Conservation (phyloP, 768 basidiomycete genomes). For the Suillus bovinus region DNA sequence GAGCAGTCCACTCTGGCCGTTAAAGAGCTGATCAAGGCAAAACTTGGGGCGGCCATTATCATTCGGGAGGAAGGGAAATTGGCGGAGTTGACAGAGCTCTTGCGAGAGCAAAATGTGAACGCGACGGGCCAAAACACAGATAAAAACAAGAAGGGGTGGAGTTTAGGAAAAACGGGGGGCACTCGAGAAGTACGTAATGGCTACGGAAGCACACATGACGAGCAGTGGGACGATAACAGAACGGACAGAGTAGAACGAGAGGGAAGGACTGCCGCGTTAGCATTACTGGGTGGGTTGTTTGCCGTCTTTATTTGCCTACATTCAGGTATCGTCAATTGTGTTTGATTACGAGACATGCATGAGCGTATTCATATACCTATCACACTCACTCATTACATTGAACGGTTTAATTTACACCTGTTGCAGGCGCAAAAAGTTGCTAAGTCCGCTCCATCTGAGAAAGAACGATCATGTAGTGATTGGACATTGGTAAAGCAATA, state of each 20-base stretch:
- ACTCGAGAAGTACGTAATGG: not conserved
- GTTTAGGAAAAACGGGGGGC: not conserved
- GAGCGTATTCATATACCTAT: not conserved
- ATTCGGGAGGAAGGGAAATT: conserved; percentile 4
- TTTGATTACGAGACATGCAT: not conserved
- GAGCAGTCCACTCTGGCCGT: conserved; percentile 13
- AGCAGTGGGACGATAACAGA: not conserved
- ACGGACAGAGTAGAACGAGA: conserved; percentile 1
- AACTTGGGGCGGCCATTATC: not conserved
- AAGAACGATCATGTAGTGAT: no score
- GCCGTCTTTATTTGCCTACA: conserved; percentile 3
- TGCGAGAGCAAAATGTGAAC: not conserved
- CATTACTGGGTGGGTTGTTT: conserved; percentile 4
- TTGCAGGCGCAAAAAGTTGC: no score
- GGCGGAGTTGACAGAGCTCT: conserved; percentile 4
- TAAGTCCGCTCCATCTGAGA: no score
- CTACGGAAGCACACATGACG: not conserved
- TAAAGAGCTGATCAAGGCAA: conserved; percentile 3
- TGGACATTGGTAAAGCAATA: no score
- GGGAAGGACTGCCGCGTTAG: conserved; percentile 4
- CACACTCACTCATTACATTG: no score
- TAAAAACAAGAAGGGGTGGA: conserved; percentile 2
- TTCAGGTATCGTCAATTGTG: conserved; percentile 1
- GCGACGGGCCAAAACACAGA: not conserved
- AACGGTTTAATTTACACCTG: no score